Percentiles rank a stretch among this genome's conserved stretches.
Evolutionary conservation across 805 yeast species (phyloP).

Genomic region (Myxozyma mucilagina): DNA sequence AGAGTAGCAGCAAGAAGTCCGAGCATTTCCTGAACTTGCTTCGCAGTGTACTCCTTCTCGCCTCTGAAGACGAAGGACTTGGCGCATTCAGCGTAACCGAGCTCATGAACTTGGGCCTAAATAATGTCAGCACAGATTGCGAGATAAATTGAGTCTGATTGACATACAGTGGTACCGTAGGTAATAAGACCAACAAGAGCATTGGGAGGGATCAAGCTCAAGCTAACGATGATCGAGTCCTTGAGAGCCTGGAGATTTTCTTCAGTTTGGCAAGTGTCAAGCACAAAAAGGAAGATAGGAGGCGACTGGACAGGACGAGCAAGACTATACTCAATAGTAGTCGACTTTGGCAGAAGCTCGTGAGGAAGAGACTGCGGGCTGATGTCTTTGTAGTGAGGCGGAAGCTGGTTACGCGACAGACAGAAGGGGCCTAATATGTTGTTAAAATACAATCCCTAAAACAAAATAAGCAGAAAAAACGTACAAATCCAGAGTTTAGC

Average conservation of each 20-base stretch:
- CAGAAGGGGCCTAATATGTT: constrained; percentile 57
- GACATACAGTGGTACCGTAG: constrained; percentile 66
- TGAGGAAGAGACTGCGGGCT: constrained; percentile 76
- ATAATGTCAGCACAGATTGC: background rate
- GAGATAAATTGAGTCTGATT: background rate
- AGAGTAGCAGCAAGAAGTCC: constrained; percentile 44
- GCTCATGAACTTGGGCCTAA: constrained; percentile 77
- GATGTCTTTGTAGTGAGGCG: constrained; percentile 76
- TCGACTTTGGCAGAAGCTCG: constrained; percentile 66
- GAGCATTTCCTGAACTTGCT: constrained; percentile 61
- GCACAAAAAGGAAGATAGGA: constrained; percentile 81
- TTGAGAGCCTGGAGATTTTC: constrained; percentile 83
- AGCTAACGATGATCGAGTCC: constrained; percentile 72
- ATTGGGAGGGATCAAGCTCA: constrained; percentile 83
- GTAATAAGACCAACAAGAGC: constrained; percentile 86
- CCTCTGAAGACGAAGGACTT: constrained; percentile 86
- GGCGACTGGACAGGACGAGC: constrained; percentile 79
- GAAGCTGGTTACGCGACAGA: constrained; percentile 72
- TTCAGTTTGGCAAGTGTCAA: constrained; percentile 86
- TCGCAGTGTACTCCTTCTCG: constrained; percentile 69
- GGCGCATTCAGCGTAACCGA: constrained; percentile 64
- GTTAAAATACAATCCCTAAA: background rate
- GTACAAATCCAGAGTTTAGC: constrained; percentile 76
- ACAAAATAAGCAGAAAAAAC: background rate
- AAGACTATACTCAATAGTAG: constrained; percentile 84